These are phyloP conservation scores for Benincasa hispida DNA, from an alignment of 306 rosid genomes.

Conservation along the genomic window DNA sequence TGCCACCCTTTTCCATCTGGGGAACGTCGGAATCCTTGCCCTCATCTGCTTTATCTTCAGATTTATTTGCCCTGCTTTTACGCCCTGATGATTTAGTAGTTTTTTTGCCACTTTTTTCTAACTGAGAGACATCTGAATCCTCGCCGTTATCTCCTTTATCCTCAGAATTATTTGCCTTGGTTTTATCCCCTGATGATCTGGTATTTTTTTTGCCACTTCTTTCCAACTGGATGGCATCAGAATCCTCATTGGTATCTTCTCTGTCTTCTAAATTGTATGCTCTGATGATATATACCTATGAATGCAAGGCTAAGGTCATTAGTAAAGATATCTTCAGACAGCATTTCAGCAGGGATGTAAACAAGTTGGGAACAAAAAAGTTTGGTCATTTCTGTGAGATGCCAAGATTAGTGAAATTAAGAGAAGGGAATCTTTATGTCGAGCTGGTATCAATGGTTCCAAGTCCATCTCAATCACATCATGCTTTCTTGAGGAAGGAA, in stretches of 20 bases:
- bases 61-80: neutral
- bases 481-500: neutral
- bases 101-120: constrained; percentile 1
- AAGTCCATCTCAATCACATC: neutral
- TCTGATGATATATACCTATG: constrained; percentile 16
- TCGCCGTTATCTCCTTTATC: neutral
- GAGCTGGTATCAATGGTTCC: neutral
- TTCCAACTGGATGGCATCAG: neutral
- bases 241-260: neutral
- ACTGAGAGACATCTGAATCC: neutral
- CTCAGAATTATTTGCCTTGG: neutral
- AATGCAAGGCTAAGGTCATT: neutral
- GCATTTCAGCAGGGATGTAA: neutral
- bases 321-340: neutral
- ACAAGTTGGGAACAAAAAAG: neutral
- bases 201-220: neutral
- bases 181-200: neutral
- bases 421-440: neutral
- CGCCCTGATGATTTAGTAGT: neutral
- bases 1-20: neutral
- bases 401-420: neutral
- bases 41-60: neutral
- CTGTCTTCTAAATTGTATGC: neutral
- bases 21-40: neutral
- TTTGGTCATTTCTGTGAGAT: neutral